Base-by-base conservation (phyloP, 805 yeast genomes). In the Starmera amethionina region DNA sequence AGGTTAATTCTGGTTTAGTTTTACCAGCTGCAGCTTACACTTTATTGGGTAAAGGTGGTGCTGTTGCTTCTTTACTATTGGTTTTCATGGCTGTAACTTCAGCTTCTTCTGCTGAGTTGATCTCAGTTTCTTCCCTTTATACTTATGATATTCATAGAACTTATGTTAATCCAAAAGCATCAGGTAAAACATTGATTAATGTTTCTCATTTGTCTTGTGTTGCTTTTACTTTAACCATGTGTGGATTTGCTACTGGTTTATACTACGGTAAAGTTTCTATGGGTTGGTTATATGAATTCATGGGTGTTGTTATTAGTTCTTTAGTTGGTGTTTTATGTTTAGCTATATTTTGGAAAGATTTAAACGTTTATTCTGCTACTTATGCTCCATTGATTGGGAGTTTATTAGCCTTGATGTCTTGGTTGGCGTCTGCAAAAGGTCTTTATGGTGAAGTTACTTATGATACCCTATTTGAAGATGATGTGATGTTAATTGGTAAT, bases 81-180 rank as follows among this genome's bases (percentile, higher is more conserved):
- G 75, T 87, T 10, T 88, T 88, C 61, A 83, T 86, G 89, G 95
- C 96, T 22, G 90, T 83, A 34, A 88, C 96, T 0, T 82, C 94
- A 37, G 95, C 96, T 22, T 77, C 85, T 73, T 83, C 95, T 29
- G 90, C 96, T 32, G 96, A 88, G 61, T 73, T 88, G 53, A 84
- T 88, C 55, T 82, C 96, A 3, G 89, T 85, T 15, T 82, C 95
- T 4, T 81, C 95, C 2, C 76, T 88, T 44, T 74, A 78, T 67
- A 83, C 95, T 35, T 88, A 85, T 51, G 96, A 88, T 63, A 69
- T 88, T 45, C 88, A 82, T 75, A 77, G 85, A 63, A 73, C 78
- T 22, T 87, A 88, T 62, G 64, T 87, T 52, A 77, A 85, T 54
- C 94, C 95, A 36, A 65, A 67, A 22, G 96, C 96, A 5, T 58